Evolutionary conservation across 352 stramenopile species (phyloP).

Genomic region (Plasmopara halstedii): DNA sequence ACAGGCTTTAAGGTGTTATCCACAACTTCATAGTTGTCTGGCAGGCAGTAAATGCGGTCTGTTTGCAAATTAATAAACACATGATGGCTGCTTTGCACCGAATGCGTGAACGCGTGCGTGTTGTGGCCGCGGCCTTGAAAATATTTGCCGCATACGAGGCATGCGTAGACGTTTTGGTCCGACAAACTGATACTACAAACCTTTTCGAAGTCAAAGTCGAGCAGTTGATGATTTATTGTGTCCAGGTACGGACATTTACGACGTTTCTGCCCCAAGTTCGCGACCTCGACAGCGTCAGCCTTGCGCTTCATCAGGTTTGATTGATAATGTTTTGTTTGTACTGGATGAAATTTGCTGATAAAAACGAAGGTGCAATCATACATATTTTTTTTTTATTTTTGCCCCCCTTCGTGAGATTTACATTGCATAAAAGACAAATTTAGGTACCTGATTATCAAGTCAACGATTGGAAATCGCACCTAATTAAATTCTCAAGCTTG

Average conservation of each 20-base stretch:
- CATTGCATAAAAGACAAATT: no score
- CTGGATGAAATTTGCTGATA: constrained; percentile 5
- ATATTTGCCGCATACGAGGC: constrained; percentile 98
- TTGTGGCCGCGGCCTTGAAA: constrained; percentile 92
- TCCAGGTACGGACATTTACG: constrained; percentile 98
- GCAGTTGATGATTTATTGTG: constrained; percentile 95
- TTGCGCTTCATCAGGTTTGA: constrained; percentile 34
- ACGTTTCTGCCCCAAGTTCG: constrained; percentile 35
- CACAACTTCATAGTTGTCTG: constrained; percentile 98
- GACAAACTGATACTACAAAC: constrained; percentile 94
- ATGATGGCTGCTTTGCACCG: constrained; percentile 93
- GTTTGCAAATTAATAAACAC: constrained; percentile 96
- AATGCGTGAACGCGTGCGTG: constrained; percentile 96
- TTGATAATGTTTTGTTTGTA: background rate
- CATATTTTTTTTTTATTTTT: no score
- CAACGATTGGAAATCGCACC: constrained; percentile 14
- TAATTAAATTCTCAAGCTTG: constrained; percentile 11
- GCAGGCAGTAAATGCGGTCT: constrained; percentile 95
- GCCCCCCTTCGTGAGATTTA: no score
- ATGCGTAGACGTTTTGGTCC: constrained; percentile 97
- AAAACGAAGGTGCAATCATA: no score
- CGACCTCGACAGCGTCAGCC: constrained; percentile 13
- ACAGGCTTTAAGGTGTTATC: constrained; percentile 95
- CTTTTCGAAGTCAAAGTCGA: constrained; percentile 99
- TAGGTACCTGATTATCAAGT: no score